Evolutionary conservation across 306 rosid genomes (phyloP).

Genomic region (Cajanus cajan): DNA sequence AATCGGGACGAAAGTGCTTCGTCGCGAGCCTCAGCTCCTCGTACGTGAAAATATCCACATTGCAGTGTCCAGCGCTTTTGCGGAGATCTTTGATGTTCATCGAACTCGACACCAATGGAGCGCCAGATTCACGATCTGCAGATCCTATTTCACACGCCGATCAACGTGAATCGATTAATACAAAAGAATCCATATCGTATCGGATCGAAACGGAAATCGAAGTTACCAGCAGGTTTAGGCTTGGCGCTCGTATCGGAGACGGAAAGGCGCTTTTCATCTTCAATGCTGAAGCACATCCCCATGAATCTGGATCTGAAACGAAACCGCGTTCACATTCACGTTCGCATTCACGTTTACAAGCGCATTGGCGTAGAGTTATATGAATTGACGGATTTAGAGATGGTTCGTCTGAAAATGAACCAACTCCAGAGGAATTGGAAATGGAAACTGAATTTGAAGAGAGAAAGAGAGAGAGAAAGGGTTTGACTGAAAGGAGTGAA

Average conservation of each 20-base stretch:
- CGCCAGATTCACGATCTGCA: constrained; percentile 41
- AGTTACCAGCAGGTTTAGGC: constrained; percentile 39
- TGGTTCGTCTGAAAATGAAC: constrained; percentile 13
- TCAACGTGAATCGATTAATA: neutral
- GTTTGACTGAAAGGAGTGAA: constrained; percentile 22
- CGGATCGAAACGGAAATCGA: neutral
- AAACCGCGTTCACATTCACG: constrained; percentile 9
- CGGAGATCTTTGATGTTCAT: constrained; percentile 79
- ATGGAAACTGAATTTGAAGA: constrained; percentile 14
- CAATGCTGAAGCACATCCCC: constrained; percentile 90
- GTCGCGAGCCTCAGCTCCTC: constrained; percentile 78
- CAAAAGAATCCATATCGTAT: neutral
- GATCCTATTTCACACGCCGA: neutral
- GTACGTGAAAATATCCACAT: constrained; percentile 71
- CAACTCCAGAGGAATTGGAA: constrained; percentile 6
- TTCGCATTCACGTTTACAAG: neutral
- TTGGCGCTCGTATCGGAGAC: constrained; percentile 33
- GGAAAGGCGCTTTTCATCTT: constrained; percentile 32
- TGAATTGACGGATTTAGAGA: constrained; percentile 11
- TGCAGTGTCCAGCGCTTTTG: constrained; percentile 55
- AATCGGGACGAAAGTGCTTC: constrained; percentile 77
- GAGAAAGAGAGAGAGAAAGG: neutral
- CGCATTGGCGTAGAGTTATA: neutral
- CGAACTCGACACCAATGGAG: constrained; percentile 36
- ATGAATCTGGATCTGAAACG: constrained; percentile 48